Evolutionary conservation across 306 rosid species (phyloP), one percentile per base, ranked within the genome.

Genomic region (Prunus davidiana): DNA sequence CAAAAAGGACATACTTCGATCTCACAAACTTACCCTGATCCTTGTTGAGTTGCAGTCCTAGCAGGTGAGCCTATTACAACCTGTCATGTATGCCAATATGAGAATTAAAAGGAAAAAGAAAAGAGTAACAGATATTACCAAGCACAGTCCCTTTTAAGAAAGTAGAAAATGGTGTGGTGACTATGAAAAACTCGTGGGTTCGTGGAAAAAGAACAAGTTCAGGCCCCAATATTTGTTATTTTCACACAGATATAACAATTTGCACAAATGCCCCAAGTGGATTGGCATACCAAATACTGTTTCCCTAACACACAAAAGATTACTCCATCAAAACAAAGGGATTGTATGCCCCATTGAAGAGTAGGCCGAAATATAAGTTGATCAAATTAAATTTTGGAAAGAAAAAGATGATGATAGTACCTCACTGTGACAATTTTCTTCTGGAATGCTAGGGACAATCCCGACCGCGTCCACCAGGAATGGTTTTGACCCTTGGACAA

Each of bases 11-110:
- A 15, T 52, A 52, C 20, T 52, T 18, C 58, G 1, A 49, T 12
- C 65, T 15, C 12, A 11, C n/a, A 3, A 71, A 71, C 76, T 55
- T 71, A 71, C 76, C 65, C 52, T 8, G 65, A 38, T 20, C 24
- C 47, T 8, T 20, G 51, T 20, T 71, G 76, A 14, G 65, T 27
- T 25, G 46, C 47, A 71, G 65, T 55, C 56, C 52, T 55, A 7
- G 34, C 34, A 34, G 38, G 51, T n/a, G 32, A 12, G 4, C 19
- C 19, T 30, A 62, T 62, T 15, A 62, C 45, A 62, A 6, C 12
- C 45, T 62, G 22, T 16, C 41, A 62, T 3, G 2, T 28, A 62
- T 24, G 15, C 20, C 22, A 62, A 28, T 14, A 9, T 14, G 5
- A 62, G 20, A 62, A 6, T 62, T 62, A 28, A 18, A 62, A 28